These are phyloP conservation scores for Beauveria pseudobassiana DNA, from an alignment of 2,329 filamentous ascomycete species.

Conservation along the genomic window DNA sequence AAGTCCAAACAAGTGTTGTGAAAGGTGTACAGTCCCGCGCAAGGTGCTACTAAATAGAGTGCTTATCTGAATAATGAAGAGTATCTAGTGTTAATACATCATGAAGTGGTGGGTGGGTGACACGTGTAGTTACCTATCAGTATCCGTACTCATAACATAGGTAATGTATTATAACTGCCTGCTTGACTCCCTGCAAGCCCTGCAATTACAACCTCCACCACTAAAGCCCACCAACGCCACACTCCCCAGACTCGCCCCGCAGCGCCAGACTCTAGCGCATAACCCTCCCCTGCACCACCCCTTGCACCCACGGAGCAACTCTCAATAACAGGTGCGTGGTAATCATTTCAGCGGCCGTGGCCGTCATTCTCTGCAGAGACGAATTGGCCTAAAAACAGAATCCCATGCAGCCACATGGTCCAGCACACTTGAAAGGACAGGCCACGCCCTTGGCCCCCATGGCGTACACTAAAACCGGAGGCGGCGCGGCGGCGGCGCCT, in stretches of 20 bases:
- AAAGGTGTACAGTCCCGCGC: no score
- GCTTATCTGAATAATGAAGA: background rate
- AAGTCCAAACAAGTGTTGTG: no score
- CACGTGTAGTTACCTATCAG: no score
- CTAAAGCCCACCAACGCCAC: background rate
- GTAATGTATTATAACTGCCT: no score
- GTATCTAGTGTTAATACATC: no score
- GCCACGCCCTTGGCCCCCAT: background rate
- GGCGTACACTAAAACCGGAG: conserved; percentile 1
- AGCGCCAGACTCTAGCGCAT: background rate
- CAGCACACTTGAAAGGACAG: background rate
- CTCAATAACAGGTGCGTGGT: no score
- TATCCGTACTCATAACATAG: no score
- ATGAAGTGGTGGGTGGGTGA: no score
- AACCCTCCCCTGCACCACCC: background rate
- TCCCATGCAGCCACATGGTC: background rate
- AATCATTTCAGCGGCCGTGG: background rate
- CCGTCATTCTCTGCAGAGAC: background rate
- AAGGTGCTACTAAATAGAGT: background rate
- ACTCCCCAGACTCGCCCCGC: conserved; percentile 2
- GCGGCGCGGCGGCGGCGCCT: background rate
- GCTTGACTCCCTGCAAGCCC: background rate
- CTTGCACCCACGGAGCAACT: no score
- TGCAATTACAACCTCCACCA: background rate
- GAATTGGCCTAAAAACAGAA: background rate